phyloP scores from a whole-genome alignment of 176 grass and related monocot species.

The Eremochloa ophiuroides region DNA sequence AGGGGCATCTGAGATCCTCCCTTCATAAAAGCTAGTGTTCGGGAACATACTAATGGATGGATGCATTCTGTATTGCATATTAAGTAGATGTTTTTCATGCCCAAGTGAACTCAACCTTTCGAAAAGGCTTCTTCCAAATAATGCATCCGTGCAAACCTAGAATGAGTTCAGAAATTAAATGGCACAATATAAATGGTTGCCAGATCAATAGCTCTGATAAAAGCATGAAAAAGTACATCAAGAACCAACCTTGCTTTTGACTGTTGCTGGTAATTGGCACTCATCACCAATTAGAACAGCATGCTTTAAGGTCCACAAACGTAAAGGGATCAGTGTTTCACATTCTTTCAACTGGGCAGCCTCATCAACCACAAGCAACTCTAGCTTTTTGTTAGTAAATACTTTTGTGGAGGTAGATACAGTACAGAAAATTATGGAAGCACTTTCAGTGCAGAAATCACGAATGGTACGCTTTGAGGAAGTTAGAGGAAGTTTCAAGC shows the following conservation, averaged over 20 bases:
- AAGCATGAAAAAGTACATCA: not conserved
- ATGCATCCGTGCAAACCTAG: slow-evolving; percentile 54
- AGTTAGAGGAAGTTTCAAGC: slow-evolving; percentile 49
- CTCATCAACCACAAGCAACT: slow-evolving; percentile 83
- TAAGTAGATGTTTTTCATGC: slow-evolving; percentile 62
- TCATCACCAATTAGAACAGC: slow-evolving; percentile 82
- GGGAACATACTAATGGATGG: slow-evolving; percentile 81
- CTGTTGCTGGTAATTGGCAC: slow-evolving; percentile 65
- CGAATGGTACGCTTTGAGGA: not conserved
- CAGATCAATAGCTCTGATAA: not conserved
- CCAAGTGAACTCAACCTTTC: slow-evolving; percentile 76
- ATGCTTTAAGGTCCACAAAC: slow-evolving; percentile 42
- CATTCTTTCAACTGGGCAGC: slow-evolving; percentile 85
- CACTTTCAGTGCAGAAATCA: slow-evolving; percentile 43
- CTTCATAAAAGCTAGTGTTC: slow-evolving; percentile 61
- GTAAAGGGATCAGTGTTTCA: slow-evolving; percentile 70
- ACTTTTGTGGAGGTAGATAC: slow-evolving; percentile 57
- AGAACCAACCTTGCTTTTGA: slow-evolving; percentile 70
- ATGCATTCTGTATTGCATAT: slow-evolving; percentile 89
- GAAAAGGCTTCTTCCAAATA: slow-evolving; percentile 72
- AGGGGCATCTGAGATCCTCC: slow-evolving; percentile 64
- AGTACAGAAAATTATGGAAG: slow-evolving; percentile 67
- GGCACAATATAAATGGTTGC: not conserved
- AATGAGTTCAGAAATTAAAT: not conserved
- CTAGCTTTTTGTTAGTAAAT: slow-evolving; percentile 21